Conservation (phyloP, 2,329 filamentous ascomycete genomes). For the Hortaea werneckii region DNA sequence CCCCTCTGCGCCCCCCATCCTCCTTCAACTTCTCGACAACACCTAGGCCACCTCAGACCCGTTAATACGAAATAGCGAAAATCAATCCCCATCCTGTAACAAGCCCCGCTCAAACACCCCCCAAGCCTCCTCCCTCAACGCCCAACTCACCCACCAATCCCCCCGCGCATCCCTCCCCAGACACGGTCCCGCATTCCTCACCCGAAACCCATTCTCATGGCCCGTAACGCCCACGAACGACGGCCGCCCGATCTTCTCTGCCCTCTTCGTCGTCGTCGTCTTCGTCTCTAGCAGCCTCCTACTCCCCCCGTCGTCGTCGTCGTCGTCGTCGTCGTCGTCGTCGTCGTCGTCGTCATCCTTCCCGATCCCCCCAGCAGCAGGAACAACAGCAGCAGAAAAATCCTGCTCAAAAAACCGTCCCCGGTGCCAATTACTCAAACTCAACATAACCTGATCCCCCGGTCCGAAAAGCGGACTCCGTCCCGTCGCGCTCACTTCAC, state of each 20-base stretch:
- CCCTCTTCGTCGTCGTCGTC: slow-evolving; percentile 1
- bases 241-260: slow-evolving; percentile 5
- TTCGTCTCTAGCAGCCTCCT: not conserved
- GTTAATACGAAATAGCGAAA: too few species aligned
- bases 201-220: slow-evolving; percentile 2
- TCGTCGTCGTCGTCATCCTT: too few species aligned
- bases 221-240: slow-evolving; percentile 4
- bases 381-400: slow-evolving; percentile 8
- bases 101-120: too few species aligned
- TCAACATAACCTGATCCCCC: not conserved
- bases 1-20: too few species aligned
- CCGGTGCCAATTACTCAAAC: slow-evolving; percentile 10
- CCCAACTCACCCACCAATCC: slow-evolving; percentile 3
- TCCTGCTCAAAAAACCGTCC: slow-evolving; percentile 7
- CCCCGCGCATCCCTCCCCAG: slow-evolving; percentile 7
- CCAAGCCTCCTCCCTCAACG: too few species aligned
- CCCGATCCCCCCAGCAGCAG: too few species aligned
- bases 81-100: too few species aligned
- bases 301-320: too few species aligned
- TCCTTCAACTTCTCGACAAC: too few species aligned
- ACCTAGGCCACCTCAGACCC: too few species aligned
- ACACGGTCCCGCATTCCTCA: slow-evolving; percentile 6
- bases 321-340: too few species aligned
- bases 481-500: too few species aligned
- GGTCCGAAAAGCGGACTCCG: not conserved